Evolutionary conservation across 495 filamentous ascomycete species (phyloP), one percentile per base, ranked within the genome.

Genomic region (Aspergillus ostianus): DNA sequence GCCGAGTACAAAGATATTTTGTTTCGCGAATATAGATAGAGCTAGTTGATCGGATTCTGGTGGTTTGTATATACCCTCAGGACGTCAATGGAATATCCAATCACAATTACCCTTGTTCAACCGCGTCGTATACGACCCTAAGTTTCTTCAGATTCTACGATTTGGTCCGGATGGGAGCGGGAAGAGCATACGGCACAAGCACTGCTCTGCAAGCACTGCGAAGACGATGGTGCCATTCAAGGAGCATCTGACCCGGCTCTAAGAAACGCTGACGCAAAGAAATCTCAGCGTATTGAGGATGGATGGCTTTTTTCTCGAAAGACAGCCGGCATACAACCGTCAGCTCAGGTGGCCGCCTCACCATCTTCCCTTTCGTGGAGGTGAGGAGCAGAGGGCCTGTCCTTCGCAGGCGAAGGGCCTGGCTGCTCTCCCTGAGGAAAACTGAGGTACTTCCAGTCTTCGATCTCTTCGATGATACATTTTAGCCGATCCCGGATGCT

Each of bases 401-500:
- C 56, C 19, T 58, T 51, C 12, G 19, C 49, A 9, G 49, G 20
- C 20, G 36, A 58, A 47, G 56, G 36, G 9, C 49, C 49, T 23
- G 47, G 62, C 47, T 60, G 62, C 5, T 77, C 79, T 3, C 68
- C 72, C 41, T 67, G 65, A 19, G 70, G 74, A 56, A 83, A 83
- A 69, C 90, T 91, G 10, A 94, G 73, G 70, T 90, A 84, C 63
- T 90, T 91, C 90, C 90, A 94, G 71, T 94, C 90, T 75, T 94
- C 90, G 66, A 95, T 86, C 80, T 98, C 94, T 73, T 98, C 94
- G 47, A 91, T 98, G 45, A 96, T 88, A 60, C 87, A 91, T 64
- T 92, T 82, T 61, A 98, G 67, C 29, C 93, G 80, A 75, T 98
- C 94, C 21, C 94, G 79, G 57, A 97, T 92, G 67, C 91, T 96